phyloP scores from a whole-genome alignment of 2,329 filamentous ascomycete species.

The Neonectria coccinea region DNA sequence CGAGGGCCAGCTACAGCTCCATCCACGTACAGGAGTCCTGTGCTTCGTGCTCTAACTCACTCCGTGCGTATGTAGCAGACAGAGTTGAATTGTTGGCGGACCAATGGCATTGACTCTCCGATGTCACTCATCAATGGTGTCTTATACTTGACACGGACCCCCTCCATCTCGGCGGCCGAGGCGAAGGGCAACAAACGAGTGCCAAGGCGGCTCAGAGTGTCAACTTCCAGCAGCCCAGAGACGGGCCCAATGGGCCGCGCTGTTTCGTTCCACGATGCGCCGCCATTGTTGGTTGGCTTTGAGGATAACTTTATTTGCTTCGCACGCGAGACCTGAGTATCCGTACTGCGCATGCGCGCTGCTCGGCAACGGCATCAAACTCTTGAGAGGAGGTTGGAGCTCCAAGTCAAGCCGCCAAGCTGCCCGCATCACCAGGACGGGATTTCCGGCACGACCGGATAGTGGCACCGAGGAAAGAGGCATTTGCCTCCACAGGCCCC shows the following conservation, averaged over 20 bases:
- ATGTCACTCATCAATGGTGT: conserved; percentile 36
- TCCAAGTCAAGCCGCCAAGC: conserved; percentile 3
- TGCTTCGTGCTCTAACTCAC: neutral
- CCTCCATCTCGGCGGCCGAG: conserved; percentile 30
- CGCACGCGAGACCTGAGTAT: conserved; percentile 17
- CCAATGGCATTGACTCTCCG: conserved; percentile 35
- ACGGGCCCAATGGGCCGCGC: conserved; percentile 6
- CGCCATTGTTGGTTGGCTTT: conserved; percentile 21
- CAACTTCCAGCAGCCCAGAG: conserved; percentile 18
- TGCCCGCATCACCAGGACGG: conserved; percentile 7
- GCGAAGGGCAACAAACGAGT: conserved; percentile 5
- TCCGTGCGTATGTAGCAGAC: conserved; percentile 10
- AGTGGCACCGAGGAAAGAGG: conserved; percentile 13
- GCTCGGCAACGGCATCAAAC: conserved; percentile 5
- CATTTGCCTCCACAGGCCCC: conserved; percentile 20
- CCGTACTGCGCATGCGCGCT: conserved; percentile 6
- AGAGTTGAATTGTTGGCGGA: conserved; percentile 30
- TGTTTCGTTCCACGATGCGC: conserved; percentile 20
- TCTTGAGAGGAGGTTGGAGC: conserved; percentile 18
- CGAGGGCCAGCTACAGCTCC: conserved; percentile 27
- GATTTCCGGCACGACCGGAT: conserved; percentile 19
- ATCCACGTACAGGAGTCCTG: conserved; percentile 16
- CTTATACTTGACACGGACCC: conserved; percentile 35
- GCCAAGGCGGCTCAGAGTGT: conserved; percentile 15
- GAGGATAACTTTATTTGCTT: neutral